phyloP scores from a whole-genome alignment of 305 asterid species.

The Fraxinus latifolia region DNA sequence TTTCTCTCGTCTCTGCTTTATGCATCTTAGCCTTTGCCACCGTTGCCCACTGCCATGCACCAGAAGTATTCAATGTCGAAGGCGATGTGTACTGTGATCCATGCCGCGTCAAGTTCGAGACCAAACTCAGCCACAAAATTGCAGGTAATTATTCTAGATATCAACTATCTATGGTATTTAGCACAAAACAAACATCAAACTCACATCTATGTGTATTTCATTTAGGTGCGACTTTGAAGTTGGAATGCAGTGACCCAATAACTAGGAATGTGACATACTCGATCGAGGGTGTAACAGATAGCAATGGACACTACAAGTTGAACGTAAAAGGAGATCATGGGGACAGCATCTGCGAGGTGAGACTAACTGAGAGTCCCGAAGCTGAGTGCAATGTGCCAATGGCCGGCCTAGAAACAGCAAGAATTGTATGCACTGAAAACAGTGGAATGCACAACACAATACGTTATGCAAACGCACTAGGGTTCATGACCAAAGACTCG shows the following conservation, averaged over 20 bases:
- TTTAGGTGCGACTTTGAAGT: conserved; percentile 35
- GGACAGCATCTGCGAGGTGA: conserved; percentile 39
- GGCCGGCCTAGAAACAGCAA: conserved; percentile 19
- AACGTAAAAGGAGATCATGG: conserved; percentile 44
- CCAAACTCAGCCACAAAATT: conserved; percentile 31
- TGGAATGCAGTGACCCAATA: conserved; percentile 34
- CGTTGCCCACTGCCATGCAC: conserved; percentile 18
- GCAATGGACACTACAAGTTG: conserved; percentile 32
- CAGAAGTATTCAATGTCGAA: conserved; percentile 27
- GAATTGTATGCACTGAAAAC: conserved; percentile 31
- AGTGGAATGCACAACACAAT: conserved; percentile 30
- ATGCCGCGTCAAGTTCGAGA: conserved; percentile 44
- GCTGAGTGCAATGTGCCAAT: conserved; percentile 34
- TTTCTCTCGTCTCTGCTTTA: conserved; percentile 25
- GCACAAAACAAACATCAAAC: background rate
- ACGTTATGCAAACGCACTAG: conserved; percentile 45
- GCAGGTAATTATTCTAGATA: conserved; percentile 21
- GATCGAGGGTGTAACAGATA: conserved; percentile 31
- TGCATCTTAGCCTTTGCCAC: conserved; percentile 45
- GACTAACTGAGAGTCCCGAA: conserved; percentile 29
- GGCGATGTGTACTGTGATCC: conserved; percentile 66
- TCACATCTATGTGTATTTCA: background rate
- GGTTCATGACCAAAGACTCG: conserved; percentile 41
- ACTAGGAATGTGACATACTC: conserved; percentile 28
- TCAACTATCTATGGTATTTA: background rate